These are phyloP conservation scores for Rhizopogon vinicolor DNA, from an alignment of 768 basidiomycete genomes.

Conservation along the genomic window DNA sequence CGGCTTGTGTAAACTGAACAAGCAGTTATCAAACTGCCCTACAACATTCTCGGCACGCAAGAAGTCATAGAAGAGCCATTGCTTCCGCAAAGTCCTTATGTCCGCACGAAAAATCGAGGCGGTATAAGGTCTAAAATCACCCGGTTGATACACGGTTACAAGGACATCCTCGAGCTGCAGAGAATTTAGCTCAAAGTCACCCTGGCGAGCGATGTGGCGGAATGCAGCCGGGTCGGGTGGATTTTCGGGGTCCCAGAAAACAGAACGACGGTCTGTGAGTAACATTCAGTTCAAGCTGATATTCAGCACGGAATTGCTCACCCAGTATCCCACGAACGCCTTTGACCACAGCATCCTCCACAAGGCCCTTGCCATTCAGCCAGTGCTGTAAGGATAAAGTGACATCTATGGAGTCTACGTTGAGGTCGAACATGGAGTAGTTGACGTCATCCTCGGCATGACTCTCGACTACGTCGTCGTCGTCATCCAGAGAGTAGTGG, in stretches of 20 bases:
- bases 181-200: conserved; percentile 90
- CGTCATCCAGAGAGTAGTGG: conserved; percentile 59
- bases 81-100: conserved; percentile 77
- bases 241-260: conserved; percentile 81
- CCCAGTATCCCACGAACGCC: conserved; percentile 94
- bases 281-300: not conserved
- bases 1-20: conserved; percentile 94
- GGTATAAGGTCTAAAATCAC: conserved; percentile 86
- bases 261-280: conserved; percentile 73
- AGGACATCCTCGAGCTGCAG: conserved; percentile 91
- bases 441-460: conserved; percentile 55
- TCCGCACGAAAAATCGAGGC: conserved; percentile 93
- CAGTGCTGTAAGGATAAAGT: conserved; percentile 87
- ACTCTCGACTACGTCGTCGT: conserved; percentile 31
- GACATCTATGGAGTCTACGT: conserved; percentile 93
- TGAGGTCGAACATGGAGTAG: conserved; percentile 90
- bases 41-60: conserved; percentile 88
- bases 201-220: conserved; percentile 65
- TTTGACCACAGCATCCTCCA: conserved; percentile 87
- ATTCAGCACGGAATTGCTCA: conserved; percentile 27
- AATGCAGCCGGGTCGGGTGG: conserved; percentile 78
- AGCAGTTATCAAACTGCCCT: conserved; percentile 95
- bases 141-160: conserved; percentile 92
- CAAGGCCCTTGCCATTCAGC: conserved; percentile 92
- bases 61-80: conserved; percentile 95